Evolutionary conservation across 768 basidiomycete species (phyloP).

Genomic region (Kwoniella dendrophila): DNA sequence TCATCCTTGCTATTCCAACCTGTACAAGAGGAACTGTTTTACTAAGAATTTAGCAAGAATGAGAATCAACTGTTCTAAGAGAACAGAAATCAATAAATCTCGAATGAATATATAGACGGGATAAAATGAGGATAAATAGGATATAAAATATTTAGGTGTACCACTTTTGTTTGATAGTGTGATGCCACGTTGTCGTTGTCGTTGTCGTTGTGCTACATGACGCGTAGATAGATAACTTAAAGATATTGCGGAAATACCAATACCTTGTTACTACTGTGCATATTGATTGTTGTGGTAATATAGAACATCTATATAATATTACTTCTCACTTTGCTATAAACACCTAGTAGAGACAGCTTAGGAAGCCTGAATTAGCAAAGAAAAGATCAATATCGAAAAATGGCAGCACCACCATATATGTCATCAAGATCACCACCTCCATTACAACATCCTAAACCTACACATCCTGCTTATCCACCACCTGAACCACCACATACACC

Average conservation of each 20-base stretch:
- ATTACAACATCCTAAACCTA: conserved; percentile 54
- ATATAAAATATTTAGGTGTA: conserved; percentile 2
- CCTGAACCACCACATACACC: conserved; percentile 54
- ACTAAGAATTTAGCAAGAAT: no score
- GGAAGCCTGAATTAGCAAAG: background rate
- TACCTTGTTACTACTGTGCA: no score
- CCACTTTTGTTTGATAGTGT: background rate
- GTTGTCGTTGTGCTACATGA: background rate
- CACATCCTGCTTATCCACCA: conserved; percentile 54
- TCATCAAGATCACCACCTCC: conserved; percentile 54
- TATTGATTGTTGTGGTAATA: no score
- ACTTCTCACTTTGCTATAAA: no score
- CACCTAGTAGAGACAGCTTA: no score
- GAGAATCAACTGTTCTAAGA: background rate
- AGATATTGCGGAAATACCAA: no score
- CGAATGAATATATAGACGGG: conserved; percentile 5
- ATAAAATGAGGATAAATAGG: conserved; percentile 10
- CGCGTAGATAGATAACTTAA: no score
- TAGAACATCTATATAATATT: no score
- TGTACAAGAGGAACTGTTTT: no score
- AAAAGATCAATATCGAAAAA: conserved; percentile 8
- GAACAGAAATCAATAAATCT: background rate
- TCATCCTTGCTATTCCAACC: no score
- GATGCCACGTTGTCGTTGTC: background rate
- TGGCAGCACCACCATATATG: conserved; percentile 45